phyloP scores from a whole-genome alignment of 2,329 filamentous ascomycete genomes.

The Peltaster fructicola region DNA sequence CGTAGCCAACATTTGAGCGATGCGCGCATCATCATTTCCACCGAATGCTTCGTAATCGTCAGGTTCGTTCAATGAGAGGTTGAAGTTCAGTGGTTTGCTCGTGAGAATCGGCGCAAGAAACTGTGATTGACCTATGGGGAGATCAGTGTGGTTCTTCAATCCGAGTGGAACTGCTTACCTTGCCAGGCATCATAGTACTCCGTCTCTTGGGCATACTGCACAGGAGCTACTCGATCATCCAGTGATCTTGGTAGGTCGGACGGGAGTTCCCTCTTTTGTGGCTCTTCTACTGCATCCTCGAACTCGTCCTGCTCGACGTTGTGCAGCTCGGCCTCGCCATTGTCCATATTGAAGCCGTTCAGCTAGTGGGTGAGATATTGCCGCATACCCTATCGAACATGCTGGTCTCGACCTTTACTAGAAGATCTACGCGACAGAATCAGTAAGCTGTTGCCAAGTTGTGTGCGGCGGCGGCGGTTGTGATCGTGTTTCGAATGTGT shows the following conservation, averaged over 20 bases:
- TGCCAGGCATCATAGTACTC: slow-evolving; percentile 99
- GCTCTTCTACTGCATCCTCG: slow-evolving; percentile 11
- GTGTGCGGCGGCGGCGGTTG: too few relatives aligned
- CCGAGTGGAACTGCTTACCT: slow-evolving; percentile 39
- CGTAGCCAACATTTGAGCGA: slow-evolving; percentile 91
- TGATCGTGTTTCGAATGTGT: too few relatives aligned
- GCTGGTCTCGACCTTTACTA: too few relatives aligned
- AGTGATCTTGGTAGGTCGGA: slow-evolving; percentile 78
- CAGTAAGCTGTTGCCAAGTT: too few relatives aligned
- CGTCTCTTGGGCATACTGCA: slow-evolving; percentile 58
- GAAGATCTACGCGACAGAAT: too few relatives aligned
- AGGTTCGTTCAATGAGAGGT: slow-evolving; percentile 65
- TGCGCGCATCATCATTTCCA: slow-evolving; percentile 65
- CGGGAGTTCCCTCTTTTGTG: slow-evolving; percentile 48
- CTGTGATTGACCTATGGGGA: slow-evolving; percentile 65
- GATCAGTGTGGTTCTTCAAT: not conserved
- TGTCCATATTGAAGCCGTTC: too few relatives aligned
- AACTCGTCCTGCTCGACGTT: slow-evolving; percentile 8
- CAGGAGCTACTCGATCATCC: slow-evolving; percentile 62
- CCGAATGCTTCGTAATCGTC: slow-evolving; percentile 43
- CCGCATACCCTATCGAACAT: too few relatives aligned
- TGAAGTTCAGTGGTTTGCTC: slow-evolving; percentile 71
- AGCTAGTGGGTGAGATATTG: too few relatives aligned
- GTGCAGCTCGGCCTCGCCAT: too few relatives aligned
- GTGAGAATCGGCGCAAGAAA: slow-evolving; percentile 76